These are phyloP conservation scores for Oryza brachyantha DNA, from an alignment of 176 grass and related monocot genomes.

Conservation along the genomic window DNA sequence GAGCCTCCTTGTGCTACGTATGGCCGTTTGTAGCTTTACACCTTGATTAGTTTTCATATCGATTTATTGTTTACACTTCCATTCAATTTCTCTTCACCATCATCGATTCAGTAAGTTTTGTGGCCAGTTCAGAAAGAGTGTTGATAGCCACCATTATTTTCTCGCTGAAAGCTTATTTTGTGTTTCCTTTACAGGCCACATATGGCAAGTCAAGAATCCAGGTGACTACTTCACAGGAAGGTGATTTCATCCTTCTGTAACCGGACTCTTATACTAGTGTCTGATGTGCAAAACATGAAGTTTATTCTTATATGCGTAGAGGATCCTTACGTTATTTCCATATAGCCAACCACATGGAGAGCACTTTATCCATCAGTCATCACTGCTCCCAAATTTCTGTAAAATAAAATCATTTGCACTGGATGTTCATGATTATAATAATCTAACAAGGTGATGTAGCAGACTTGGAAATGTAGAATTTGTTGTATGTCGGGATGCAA, in stretches of 20 bases:
- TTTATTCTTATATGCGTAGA: background rate
- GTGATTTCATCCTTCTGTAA: conserved; percentile 25
- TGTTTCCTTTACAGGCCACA: conserved; percentile 54
- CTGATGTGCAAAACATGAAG: background rate
- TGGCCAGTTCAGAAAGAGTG: background rate
- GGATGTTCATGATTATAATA: conserved; percentile 11
- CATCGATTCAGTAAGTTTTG: background rate
- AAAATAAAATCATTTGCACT: conserved; percentile 11
- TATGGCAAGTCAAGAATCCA: conserved; percentile 66
- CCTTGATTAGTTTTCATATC: background rate
- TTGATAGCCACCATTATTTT: background rate
- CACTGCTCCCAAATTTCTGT: background rate
- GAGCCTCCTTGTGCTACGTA: background rate
- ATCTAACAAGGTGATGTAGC: conserved; percentile 53
- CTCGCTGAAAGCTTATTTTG: background rate
- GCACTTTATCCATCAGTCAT: background rate
- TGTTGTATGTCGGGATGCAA: conserved; percentile 62
- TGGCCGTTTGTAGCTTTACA: background rate
- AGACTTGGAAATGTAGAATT: conserved; percentile 88
- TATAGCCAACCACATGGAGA: background rate
- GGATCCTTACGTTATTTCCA: background rate
- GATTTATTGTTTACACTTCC: background rate
- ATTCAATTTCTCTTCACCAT: background rate
- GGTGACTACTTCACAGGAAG: conserved; percentile 92
- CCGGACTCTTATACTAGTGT: background rate